Evolutionary conservation across 2,329 filamentous ascomycete genomes (phyloP), one percentile per base, ranked within the genome.

Genomic region (Talaromyces albobiverticillius): DNA sequence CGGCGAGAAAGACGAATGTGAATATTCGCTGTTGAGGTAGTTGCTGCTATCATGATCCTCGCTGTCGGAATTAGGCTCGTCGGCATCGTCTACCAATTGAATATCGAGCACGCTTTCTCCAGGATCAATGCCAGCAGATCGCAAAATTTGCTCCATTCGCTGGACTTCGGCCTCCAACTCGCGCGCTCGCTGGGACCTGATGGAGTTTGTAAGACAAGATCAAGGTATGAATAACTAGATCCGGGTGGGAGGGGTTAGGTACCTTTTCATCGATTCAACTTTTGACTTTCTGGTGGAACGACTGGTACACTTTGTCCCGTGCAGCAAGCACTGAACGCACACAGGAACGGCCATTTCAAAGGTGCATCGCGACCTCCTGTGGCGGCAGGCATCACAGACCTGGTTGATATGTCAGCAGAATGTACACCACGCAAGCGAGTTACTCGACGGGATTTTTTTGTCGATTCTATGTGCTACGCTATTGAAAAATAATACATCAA

Each of bases 191-290:
- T 50, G 46, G 9, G 23, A 38, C 38, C 53, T 54, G 25, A 5
- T 25, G n/a, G n/a, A n/a, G n/a, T n/a, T n/a, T n/a, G n/a, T n/a
- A n/a, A n/a, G n/a, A n/a, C n/a, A n/a, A n/a, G n/a, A n/a, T n/a
- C n/a, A n/a, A n/a, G n/a, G n/a, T n/a, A n/a, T n/a, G n/a, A n/a
- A n/a, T n/a, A n/a, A n/a, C n/a, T n/a, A n/a, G n/a, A n/a, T n/a
- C n/a, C n/a, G n/a, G n/a, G n/a, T n/a, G n/a, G n/a, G n/a, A n/a
- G n/a, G n/a, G 23, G 22, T 8, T 29, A 18, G 10, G 26, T 40
- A 54, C 53, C 53, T 54, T 54, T 54, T 54, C 46, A 54, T 34
- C 6, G 31, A 50, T n/a, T 54, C 53, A 14, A 38, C 26, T 29
- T 51, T 54, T 11, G 46, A 29, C 46, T 42, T 43, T 50, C 46